Percentiles rank a stretch among this genome's conserved stretches.
These are phyloP conservation scores for Mycena vulgaris DNA, from an alignment of 768 basidiomycete genomes.

Conservation along the genomic window DNA sequence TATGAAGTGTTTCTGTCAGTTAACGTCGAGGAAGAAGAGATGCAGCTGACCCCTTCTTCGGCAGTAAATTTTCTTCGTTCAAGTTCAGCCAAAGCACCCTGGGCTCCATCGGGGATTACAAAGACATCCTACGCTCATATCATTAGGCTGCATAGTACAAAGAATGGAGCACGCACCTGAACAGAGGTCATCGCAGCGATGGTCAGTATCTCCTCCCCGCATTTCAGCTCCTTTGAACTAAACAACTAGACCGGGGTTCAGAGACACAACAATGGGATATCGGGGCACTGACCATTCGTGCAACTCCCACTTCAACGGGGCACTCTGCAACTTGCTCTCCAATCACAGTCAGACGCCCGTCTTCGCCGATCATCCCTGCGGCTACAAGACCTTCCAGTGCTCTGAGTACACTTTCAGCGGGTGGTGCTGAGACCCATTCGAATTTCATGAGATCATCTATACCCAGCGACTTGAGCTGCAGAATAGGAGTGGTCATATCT, in stretches of 20 bases:
- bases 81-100: slow-evolving; percentile 90
- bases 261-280: neutral
- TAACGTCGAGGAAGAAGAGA: neutral
- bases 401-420: slow-evolving; percentile 86
- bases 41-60: slow-evolving; percentile 90
- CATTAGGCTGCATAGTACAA: slow-evolving; percentile 2
- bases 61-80: slow-evolving; percentile 97
- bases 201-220: slow-evolving; percentile 95
- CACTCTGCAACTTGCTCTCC: slow-evolving; percentile 95
- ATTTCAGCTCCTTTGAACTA: slow-evolving; percentile 85
- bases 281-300: slow-evolving; percentile 83
- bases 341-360: slow-evolving; percentile 80
- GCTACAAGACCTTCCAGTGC: slow-evolving; percentile 88
- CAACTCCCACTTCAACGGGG: slow-evolving; percentile 92
- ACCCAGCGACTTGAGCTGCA: slow-evolving; percentile 95
- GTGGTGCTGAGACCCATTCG: slow-evolving; percentile 94
- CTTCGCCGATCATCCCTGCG: slow-evolving; percentile 88
- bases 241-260: slow-evolving; percentile 73
- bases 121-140: slow-evolving; percentile 81
- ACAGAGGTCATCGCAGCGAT: slow-evolving; percentile 97
- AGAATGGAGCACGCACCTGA: slow-evolving; percentile 65
- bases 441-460: slow-evolving; percentile 97
- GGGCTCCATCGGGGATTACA: slow-evolving; percentile 87
- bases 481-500: slow-evolving; percentile 91
- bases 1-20: slow-evolving; percentile 50